phyloP scores from a whole-genome alignment of 2,329 filamentous ascomycete species.

The Fusarium sp. region DNA sequence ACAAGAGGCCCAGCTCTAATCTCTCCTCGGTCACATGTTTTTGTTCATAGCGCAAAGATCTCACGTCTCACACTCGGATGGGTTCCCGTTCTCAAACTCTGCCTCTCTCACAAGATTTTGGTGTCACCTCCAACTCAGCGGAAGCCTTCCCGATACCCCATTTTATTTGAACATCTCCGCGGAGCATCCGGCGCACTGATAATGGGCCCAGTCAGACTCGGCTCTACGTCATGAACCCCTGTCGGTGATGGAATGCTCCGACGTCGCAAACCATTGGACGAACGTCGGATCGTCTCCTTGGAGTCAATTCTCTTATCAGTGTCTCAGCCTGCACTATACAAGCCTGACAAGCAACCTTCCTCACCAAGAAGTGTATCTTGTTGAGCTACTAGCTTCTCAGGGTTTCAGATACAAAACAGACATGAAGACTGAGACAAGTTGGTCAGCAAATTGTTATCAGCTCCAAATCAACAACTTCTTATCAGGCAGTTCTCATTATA shows the following conservation, averaged over 20 bases:
- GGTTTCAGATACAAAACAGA: not conserved
- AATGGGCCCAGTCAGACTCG: constrained; percentile 18
- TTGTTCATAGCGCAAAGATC: not conserved
- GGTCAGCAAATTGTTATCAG: not conserved
- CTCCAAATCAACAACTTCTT: not conserved
- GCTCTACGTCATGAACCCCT: constrained; percentile 36
- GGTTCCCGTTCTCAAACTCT: constrained; percentile 9
- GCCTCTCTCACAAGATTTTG: not conserved
- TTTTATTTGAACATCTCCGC: constrained; percentile 34
- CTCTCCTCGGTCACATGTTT: not conserved
- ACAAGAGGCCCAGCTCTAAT: not conserved
- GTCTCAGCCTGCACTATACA: not conserved
- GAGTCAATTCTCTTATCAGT: not conserved
- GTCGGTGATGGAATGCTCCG: constrained; percentile 9
- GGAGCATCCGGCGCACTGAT: constrained; percentile 26
- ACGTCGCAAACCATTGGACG: not conserved
- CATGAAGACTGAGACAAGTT: not conserved
- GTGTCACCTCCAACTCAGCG: constrained; percentile 6
- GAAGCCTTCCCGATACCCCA: constrained; percentile 25
- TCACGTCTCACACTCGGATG: not conserved
- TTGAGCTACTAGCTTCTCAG: not conserved
- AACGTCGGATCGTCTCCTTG: not conserved
- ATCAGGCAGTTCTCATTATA: not conserved
- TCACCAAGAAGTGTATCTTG: not conserved
- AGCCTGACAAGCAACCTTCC: not conserved